Percentiles rank a stretch among this genome's conserved stretches.
Conservation (phyloP, 2,329 filamentous ascomycete species). For the Graphilbum fragrans region DNA sequence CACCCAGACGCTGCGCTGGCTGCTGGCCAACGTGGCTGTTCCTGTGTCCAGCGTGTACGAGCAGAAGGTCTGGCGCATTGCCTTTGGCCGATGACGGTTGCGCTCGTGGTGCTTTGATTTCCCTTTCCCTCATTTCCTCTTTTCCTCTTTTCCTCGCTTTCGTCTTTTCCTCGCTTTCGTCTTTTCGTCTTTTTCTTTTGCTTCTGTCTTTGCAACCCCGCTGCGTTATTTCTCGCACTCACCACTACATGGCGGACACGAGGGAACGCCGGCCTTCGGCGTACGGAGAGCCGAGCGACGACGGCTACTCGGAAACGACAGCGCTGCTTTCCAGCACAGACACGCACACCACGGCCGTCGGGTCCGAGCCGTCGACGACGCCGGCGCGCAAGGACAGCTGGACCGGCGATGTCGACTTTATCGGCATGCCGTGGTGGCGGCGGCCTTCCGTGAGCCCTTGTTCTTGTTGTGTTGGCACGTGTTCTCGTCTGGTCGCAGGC, state of each 20-base stretch:
- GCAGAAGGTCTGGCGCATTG: too few relatives aligned
- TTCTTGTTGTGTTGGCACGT: background rate
- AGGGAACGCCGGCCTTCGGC: background rate
- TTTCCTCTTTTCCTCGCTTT: background rate
- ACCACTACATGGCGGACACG: too few relatives aligned
- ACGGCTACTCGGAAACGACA: background rate
- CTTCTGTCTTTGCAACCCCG: background rate
- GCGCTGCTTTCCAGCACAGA: slow-evolving; percentile 3
- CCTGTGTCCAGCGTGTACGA: too few relatives aligned
- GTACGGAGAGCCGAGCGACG: background rate
- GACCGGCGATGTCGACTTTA: slow-evolving; percentile 45
- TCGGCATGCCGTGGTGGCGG: slow-evolving; percentile 48
- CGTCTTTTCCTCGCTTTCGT: background rate
- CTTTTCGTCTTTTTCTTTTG: background rate
- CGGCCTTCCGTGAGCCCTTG: slow-evolving; percentile 42
- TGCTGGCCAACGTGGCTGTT: too few relatives aligned
- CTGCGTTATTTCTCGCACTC: too few relatives aligned
- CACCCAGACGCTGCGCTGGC: too few relatives aligned
- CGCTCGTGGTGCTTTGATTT: too few relatives aligned
- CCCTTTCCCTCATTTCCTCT: background rate
- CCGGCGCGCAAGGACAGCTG: slow-evolving; percentile 21
- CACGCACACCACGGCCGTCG: background rate
- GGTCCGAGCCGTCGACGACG: background rate
- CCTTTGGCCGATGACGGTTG: too few relatives aligned
- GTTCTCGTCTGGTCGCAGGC: slow-evolving; percentile 4